Evolutionary conservation across 2,329 filamentous ascomycete species (phyloP), one percentile per base, ranked within the genome.

Genomic region (Ceratocystis ficicola): DNA sequence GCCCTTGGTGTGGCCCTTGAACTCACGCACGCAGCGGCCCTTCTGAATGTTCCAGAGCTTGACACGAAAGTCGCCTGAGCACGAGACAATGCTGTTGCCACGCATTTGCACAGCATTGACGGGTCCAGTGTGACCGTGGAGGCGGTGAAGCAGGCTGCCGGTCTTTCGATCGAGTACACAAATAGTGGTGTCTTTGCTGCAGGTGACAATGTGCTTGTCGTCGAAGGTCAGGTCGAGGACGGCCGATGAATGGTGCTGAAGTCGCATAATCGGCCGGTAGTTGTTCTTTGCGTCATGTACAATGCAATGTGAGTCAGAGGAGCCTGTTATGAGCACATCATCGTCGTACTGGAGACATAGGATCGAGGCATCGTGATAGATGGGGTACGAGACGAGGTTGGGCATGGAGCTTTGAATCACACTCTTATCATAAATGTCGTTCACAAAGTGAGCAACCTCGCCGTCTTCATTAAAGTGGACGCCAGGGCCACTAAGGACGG

Each of bases 101-200:
- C 93, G 88, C 75, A 99, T 84, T 77, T 97, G 93, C 4, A 99
- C 91, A 1, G 94, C 92, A 73, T 99, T 99, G 70, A 99, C 94
- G 1, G 94, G 94, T 0, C 94, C 94, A 1, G 85, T 81, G 75
- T 99, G 94, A 6, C 93, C 94, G 44, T 84, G 83, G 62, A 99
- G 82, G 71, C 89, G 88, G 72, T 89, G 89, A 61, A 95, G 76
- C 60, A 95, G 80, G 8, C 78, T 77, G 44, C 90, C 89, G 0
- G 89, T 94, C 65, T 83, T 77, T 59, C 94, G 89, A 72, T 96
- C 89, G 93, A 93, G 97, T 28, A 99, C 86, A 73, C 92, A 95
- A 73, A 99, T 95, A 69, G 83, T 92, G 50, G 87, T 86, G 76
- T 99, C 94, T 76, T 99, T 99, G 74, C 90, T 96, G 79, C 94